phyloP scores from a whole-genome alignment of 495 filamentous ascomycete genomes.

The Copromyces sp. region DNA sequence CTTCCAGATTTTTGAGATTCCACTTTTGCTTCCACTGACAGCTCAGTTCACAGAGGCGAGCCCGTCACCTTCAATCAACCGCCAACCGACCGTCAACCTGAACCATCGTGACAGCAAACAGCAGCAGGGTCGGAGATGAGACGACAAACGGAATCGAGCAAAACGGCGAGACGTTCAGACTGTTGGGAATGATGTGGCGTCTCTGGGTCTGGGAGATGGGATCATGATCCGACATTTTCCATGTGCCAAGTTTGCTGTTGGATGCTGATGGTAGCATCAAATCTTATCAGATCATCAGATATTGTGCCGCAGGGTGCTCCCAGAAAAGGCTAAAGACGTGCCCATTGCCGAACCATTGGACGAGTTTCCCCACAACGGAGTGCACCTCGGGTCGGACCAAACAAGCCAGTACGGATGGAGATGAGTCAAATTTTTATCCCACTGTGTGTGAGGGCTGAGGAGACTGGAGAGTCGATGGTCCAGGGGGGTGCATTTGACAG shows the following conservation, averaged over 20 bases:
- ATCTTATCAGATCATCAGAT: slow-evolving; percentile 46
- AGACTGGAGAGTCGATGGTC: neutral
- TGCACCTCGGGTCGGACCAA: slow-evolving; percentile 1
- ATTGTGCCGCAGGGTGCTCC: slow-evolving; percentile 5
- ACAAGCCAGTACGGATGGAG: neutral
- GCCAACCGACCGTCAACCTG: no score
- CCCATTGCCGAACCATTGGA: slow-evolving; percentile 3
- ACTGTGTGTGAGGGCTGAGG: neutral
- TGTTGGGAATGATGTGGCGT: neutral
- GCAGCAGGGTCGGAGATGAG: neutral
- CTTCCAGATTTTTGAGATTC: neutral
- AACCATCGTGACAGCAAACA: neutral
- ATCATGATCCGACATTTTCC: slow-evolving; percentile 10
- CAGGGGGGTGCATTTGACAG: neutral
- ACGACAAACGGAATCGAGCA: neutral
- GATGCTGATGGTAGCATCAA: neutral
- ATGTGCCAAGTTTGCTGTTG: slow-evolving; percentile 12
- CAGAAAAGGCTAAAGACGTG: neutral
- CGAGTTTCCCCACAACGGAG: slow-evolving; percentile 4
- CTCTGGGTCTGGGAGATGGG: neutral
- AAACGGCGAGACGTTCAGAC: neutral
- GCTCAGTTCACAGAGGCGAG: no score
- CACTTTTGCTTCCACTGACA: neutral
- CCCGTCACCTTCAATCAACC: no score
- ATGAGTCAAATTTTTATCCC: neutral